These are phyloP conservation scores for Phytophthora boehmeriae DNA, from an alignment of 352 stramenopile genomes.

Conservation along the genomic window DNA sequence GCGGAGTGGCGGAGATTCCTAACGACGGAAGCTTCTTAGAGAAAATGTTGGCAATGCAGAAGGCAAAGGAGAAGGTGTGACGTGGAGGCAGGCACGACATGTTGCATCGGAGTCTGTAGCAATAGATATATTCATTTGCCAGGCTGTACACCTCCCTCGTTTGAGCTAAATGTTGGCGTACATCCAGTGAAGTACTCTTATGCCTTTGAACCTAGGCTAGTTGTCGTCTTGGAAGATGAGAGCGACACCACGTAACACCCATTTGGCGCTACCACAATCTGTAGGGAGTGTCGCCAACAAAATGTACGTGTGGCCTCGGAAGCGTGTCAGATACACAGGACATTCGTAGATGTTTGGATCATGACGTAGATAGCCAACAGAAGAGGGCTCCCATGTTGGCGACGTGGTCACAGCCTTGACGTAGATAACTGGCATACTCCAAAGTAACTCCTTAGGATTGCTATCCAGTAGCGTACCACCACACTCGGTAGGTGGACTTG, in stretches of 20 bases:
- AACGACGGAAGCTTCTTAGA: constrained; percentile 86
- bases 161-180: constrained; percentile 10
- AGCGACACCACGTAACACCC: constrained; percentile 93
- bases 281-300: constrained; percentile 96
- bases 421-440: constrained; percentile 93
- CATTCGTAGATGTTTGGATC: constrained; percentile 94
- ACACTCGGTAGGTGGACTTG: constrained; percentile 83
- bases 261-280: constrained; percentile 91
- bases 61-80: constrained; percentile 31
- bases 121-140: constrained; percentile 13
- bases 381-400: constrained; percentile 93
- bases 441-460: constrained; percentile 96
- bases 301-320: constrained; percentile 96
- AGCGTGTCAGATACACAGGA: constrained; percentile 97
- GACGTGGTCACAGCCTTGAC: constrained; percentile 96
- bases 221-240: constrained; percentile 96
- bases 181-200: constrained; percentile 4
- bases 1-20: constrained; percentile 73
- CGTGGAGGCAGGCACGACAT: constrained; percentile 6
- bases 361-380: constrained; percentile 95
- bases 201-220: constrained; percentile 39
- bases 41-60: constrained; percentile 69
- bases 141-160: too few relatives aligned
- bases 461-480: constrained; percentile 92
- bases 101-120: constrained; percentile 2